These are phyloP conservation scores for Pichia exigua DNA, from an alignment of 805 yeast species.

Conservation along the genomic window DNA sequence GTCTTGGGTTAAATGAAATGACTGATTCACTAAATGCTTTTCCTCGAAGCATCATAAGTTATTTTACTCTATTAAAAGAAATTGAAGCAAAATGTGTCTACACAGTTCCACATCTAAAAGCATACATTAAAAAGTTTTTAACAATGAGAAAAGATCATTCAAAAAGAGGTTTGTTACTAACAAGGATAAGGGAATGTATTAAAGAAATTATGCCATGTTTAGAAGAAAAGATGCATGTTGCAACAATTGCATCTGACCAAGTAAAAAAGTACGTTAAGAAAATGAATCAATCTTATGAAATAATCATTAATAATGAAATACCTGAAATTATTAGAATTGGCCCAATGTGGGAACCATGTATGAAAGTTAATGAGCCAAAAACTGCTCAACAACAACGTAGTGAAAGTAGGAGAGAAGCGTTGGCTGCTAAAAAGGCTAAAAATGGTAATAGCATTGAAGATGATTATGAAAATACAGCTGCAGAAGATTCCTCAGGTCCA, in stretches of 20 bases:
- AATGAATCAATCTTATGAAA: conserved; percentile 74
- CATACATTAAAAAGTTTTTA: conserved; percentile 43
- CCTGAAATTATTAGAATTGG: conserved; percentile 76
- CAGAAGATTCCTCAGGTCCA: conserved; percentile 13
- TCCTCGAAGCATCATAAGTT: conserved; percentile 75
- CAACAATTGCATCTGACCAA: conserved; percentile 80
- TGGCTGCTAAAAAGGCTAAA: conserved; percentile 75
- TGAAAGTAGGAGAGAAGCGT: conserved; percentile 82
- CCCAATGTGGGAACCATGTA: conserved; percentile 84
- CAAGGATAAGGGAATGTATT: conserved; percentile 37
- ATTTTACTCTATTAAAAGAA: conserved; percentile 82
- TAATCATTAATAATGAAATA: conserved; percentile 65
- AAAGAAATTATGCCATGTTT: conserved; percentile 80
- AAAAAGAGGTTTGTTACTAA: conserved; percentile 31
- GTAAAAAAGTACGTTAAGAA: conserved; percentile 61
- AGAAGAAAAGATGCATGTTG: conserved; percentile 97
- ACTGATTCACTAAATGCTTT: conserved; percentile 86
- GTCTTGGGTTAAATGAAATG: conserved; percentile 87
- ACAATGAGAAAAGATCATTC: conserved; percentile 30
- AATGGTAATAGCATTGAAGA: conserved; percentile 19
- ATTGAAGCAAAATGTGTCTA: conserved; percentile 89
- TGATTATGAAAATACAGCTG: conserved; percentile 20
- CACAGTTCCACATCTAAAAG: conserved; percentile 59
- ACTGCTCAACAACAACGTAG: conserved; percentile 70
- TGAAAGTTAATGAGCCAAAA: conserved; percentile 49